Base-by-base conservation (phyloP, 257 asterid species). In the Solanum peruvianum region DNA sequence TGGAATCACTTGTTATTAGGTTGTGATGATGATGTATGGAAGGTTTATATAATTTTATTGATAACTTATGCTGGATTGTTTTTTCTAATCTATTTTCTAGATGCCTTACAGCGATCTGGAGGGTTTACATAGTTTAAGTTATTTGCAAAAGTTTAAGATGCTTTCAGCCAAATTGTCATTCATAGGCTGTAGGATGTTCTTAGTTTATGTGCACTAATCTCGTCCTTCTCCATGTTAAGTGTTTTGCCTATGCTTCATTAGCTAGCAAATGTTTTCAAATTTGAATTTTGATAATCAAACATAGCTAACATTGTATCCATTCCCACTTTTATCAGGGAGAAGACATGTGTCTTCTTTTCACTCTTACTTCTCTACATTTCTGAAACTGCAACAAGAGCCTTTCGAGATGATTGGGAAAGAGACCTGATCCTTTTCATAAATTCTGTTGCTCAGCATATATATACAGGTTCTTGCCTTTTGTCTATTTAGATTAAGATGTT, bases 261-360 rank as follows among this genome's bases (percentile, higher is more conserved):
- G 62, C 62, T 77, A 77, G 39, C 29, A 44, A 77, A 77, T 77
- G 83, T 9, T 45, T 23, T 77, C 62, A 44, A 77, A 77, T 77
- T 15, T 77, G 83, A 77, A 70, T 70, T 44, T 85, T 44, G 52
- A 44, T 14, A 67, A 10, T n/a, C 52, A 85, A 25, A 42, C 70
- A 83, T 18, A 85, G 73, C 90, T 85, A 41, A 58, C 52, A 15
- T 81, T 33, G 88, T 84, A 73, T 70, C 44, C 52, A n/a, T 77
- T 44, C 62, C 78, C 88, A 58, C 71, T 76, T 82, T 93, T 72
- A 85, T 86, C 92, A 97, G 99, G 94, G 99, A 96, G 91, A 93
- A 92, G 93, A 93, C 86, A 27, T 92, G 93, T 23, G 94, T 91
- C 47, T 89, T 97, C 85, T 90, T 95, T 89, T 93, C 99, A 18